Evolutionary conservation across 768 basidiomycete species (phyloP).

Genomic region (Polyporus arcularius): DNA sequence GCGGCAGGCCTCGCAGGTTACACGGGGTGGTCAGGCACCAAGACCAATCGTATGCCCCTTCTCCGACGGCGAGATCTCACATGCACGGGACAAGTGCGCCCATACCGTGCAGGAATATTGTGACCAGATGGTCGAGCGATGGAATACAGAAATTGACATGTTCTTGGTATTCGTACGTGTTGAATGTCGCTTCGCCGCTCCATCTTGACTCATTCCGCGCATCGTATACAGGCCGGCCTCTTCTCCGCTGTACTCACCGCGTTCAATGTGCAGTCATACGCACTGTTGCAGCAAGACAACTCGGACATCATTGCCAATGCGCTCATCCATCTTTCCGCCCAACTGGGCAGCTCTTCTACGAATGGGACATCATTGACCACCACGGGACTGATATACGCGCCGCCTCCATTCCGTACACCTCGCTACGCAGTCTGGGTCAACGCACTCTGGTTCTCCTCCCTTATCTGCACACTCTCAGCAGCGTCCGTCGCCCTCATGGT

Average conservation of each 20-base stretch:
- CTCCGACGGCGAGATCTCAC: neutral
- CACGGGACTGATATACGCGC: neutral
- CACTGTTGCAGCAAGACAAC: constrained; percentile 8
- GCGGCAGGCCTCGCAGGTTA: neutral
- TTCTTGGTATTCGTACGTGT: constrained; percentile 19
- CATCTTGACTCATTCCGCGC: neutral
- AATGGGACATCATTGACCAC: neutral
- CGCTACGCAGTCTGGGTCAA: constrained; percentile 19
- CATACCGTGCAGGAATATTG: constrained; percentile 9
- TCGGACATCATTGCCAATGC: neutral
- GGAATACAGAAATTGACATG: constrained; percentile 21
- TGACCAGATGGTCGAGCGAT: constrained; percentile 5
- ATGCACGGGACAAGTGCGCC: constrained; percentile 13
- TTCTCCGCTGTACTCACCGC: constrained; percentile 29
- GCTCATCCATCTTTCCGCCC: constrained; percentile 7
- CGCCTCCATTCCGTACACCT: neutral
- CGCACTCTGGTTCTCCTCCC: constrained; percentile 27
- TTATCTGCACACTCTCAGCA: constrained; percentile 26
- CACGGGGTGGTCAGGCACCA: neutral
- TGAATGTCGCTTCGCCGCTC: neutral
- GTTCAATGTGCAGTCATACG: constrained; percentile 23
- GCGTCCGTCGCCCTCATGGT: constrained; percentile 27
- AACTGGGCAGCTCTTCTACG: neutral
- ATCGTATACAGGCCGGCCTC: constrained; percentile 22
- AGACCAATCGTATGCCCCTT: neutral